These are phyloP conservation scores for Tylopilus plumbeoviolaceoides DNA, from an alignment of 768 basidiomycete species.

Conservation along the genomic window DNA sequence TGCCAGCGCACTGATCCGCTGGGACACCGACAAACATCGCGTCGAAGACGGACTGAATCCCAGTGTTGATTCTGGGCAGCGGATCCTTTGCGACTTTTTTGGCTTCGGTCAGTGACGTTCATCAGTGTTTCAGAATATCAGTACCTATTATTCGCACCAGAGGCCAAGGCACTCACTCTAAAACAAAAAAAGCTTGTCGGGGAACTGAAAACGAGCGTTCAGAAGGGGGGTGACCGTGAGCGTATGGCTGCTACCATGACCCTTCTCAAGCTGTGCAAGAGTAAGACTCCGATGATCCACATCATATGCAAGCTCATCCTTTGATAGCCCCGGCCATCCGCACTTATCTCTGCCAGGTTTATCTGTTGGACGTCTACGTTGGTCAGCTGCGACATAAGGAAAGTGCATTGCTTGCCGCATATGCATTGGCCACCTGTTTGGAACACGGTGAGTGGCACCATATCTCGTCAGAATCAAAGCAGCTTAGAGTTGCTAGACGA, in stretches of 20 bases:
- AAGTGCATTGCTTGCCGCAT: constrained; percentile 19
- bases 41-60: no score
- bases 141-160: constrained; percentile 1
- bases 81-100: constrained; percentile 13
- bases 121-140: neutral
- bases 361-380: constrained; percentile 10
- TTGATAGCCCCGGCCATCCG: constrained; percentile 5
- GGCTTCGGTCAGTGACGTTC: constrained; percentile 9
- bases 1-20: no score
- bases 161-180: neutral
- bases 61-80: no score
- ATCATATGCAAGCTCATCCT: neutral
- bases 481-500: constrained; percentile 6
- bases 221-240: constrained; percentile 4
- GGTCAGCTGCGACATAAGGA: constrained; percentile 15
- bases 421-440: constrained; percentile 17
- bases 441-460: constrained; percentile 10
- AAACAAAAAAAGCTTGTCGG: constrained; percentile 10
- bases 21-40: no score
- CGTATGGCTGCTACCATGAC: constrained; percentile 21
- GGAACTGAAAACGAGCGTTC: constrained; percentile 4
- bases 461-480: neutral
- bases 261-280: constrained; percentile 13
- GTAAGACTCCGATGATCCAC: neutral
- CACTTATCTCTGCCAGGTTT: constrained; percentile 2